Base-by-base conservation (phyloP, 2,329 filamentous ascomycete genomes). In the Alternaria hordeiaustralica region DNA sequence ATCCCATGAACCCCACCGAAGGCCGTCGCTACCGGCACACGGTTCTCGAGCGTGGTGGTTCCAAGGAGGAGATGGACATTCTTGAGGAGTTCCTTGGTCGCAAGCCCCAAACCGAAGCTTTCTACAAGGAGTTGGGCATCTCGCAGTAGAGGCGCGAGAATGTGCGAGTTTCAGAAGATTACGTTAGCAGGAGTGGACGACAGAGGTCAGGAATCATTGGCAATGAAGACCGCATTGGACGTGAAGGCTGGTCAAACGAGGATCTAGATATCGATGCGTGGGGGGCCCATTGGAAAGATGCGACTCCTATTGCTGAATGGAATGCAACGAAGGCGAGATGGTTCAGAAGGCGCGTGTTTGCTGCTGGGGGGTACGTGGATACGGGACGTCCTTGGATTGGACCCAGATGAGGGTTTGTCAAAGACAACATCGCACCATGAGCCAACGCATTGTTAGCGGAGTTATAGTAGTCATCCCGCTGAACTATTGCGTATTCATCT, bases 1-100 rank as follows among this genome's bases (percentile, higher is more conserved):
- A 94, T 77, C 92, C 92, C 0, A 94, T 95, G 92, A 87, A 94
- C 77, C 85, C 85, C 30, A 87, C 86, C 68, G 88, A 93, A 76
- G 92, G 92, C 2, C 85, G 92, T 13, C 82, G 92, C 62, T 96
- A 95, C 81, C 86, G 92, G 58, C 90, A 93, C 79, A 91, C 88
- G 0, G 92, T 96, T 21, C 83, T 96, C 5, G 90, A 94, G 82
- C 88, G 88, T 68, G 92, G 92, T 41, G 92, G 92, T 1, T 90
- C 88, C 70, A 89, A 90, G 78, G 92, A 94, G 70, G 92, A 95
- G 83, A 93, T 95, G 91, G 84, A 88, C 67, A 92, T 90, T 11
- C 80, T 96, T 61, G 89, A 91, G 82, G 89, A 93, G 70, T 96
- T 95, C 81, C 78, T 96, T 61, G 92, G 92, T 7, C 83, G 92